These are phyloP conservation scores for Phaeophleospora eucalypticola DNA, from an alignment of 2,329 filamentous ascomycete species.

Conservation along the genomic window DNA sequence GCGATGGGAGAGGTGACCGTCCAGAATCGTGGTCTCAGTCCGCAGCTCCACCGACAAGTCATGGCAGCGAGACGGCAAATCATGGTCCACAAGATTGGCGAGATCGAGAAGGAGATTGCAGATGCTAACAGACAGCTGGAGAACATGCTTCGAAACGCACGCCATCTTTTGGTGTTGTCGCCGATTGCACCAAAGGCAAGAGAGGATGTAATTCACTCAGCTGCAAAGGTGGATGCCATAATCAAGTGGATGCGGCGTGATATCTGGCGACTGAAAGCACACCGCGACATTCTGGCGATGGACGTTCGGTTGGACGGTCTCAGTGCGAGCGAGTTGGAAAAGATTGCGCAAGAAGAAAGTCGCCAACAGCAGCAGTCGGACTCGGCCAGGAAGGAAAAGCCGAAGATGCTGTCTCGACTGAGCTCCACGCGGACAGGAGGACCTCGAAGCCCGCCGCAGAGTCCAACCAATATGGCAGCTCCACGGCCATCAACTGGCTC, in stretches of 20 bases:
- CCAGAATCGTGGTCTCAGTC: constrained; percentile 40
- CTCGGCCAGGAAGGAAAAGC: constrained; percentile 24
- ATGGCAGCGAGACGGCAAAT: constrained; percentile 75
- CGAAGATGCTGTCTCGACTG: constrained; percentile 23
- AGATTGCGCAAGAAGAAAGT: constrained; percentile 9
- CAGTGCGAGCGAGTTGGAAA: constrained; percentile 22
- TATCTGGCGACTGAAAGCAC: constrained; percentile 87
- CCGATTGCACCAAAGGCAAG: constrained; percentile 88
- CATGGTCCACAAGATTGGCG: constrained; percentile 76
- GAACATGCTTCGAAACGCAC: constrained; percentile 76
- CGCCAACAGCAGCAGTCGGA: constrained; percentile 14
- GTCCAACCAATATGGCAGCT: constrained; percentile 19
- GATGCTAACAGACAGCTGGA: constrained; percentile 74
- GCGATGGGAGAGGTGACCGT: constrained; percentile 70
- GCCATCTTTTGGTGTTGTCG: constrained; percentile 82
- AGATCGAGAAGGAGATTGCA: constrained; percentile 75
- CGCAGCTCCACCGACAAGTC: constrained; percentile 81
- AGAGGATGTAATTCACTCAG: constrained; percentile 79
- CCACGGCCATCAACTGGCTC: constrained; percentile 23
- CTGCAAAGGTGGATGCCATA: constrained; percentile 78
- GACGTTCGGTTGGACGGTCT: constrained; percentile 77
- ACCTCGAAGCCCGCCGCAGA: constrained; percentile 25
- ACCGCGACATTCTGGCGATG: constrained; percentile 78
- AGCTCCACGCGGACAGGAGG: constrained; percentile 9
- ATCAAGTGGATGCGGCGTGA: constrained; percentile 92